These are phyloP conservation scores for Aureobasidium sp. DNA, from an alignment of 2,329 filamentous ascomycete species.

Conservation along the genomic window DNA sequence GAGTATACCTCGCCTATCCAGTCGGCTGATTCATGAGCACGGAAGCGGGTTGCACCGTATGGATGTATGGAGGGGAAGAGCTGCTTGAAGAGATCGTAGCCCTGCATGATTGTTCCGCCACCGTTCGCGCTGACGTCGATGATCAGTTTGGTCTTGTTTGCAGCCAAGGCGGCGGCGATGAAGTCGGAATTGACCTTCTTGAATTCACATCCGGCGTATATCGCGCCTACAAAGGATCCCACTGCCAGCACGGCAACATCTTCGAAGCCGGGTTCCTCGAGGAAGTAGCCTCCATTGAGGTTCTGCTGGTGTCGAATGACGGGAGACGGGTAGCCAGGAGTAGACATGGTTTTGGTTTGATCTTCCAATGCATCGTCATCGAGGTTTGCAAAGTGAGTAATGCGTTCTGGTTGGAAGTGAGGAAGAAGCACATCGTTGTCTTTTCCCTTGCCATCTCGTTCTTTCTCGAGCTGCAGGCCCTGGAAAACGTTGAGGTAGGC, in stretches of 20 bases:
- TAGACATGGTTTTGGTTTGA: constrained; percentile 18
- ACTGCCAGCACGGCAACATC: constrained; percentile 42
- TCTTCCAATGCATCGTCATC: background rate
- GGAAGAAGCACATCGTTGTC: background rate
- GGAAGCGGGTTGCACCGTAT: constrained; percentile 46
- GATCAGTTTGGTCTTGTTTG: constrained; percentile 53
- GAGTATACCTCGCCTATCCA: constrained; percentile 38
- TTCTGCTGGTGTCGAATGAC: constrained; percentile 35
- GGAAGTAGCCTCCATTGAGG: constrained; percentile 41
- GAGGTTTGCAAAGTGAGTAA: background rate
- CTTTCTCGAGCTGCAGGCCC: background rate
- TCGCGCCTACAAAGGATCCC: constrained; percentile 34
- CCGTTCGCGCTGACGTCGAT: constrained; percentile 54
- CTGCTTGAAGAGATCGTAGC: constrained; percentile 55
- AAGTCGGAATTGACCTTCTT: constrained; percentile 37
- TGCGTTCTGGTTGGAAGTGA: background rate
- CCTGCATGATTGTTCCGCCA: constrained; percentile 52
- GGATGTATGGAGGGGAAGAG: constrained; percentile 46
- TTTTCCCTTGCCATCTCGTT: too few relatives aligned
- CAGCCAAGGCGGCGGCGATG: constrained; percentile 38
- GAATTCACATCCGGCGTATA: constrained; percentile 30
- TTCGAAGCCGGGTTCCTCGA: constrained; percentile 38
- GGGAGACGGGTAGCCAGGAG: constrained; percentile 39
- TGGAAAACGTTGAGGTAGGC: constrained; percentile 22
- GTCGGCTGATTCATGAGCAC: constrained; percentile 41